Percentiles rank a stretch among this genome's conserved stretches.
Evolutionary conservation across 495 filamentous ascomycete genomes (phyloP).

Genomic region (Saxophila tyrrhenica): DNA sequence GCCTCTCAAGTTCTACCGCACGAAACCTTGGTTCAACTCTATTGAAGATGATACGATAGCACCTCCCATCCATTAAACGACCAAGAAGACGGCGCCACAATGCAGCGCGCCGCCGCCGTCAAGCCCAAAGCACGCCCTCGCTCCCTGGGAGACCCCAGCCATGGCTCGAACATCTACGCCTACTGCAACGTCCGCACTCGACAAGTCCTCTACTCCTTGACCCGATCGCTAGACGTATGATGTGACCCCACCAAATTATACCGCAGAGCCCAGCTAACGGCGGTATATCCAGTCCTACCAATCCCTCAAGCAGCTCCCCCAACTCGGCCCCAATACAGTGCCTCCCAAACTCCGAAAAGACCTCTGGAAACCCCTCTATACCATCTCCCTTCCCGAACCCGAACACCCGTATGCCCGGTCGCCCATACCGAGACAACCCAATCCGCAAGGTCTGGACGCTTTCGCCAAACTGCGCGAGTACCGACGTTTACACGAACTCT

Average conservation of each 20-base stretch:
- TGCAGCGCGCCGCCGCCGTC: not conserved
- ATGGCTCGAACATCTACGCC: slow-evolving; percentile 65
- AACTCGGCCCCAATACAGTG: slow-evolving; percentile 81
- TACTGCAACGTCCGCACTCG: slow-evolving; percentile 71
- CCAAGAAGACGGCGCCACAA: not conserved
- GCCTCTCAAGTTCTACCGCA: too few relatives aligned
- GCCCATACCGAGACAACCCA: too few relatives aligned
- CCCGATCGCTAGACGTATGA: slow-evolving; percentile 42
- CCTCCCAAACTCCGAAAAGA: slow-evolving; percentile 75
- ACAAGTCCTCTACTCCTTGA: slow-evolving; percentile 72
- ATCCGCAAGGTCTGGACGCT: slow-evolving; percentile 56
- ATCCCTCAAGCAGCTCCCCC: slow-evolving; percentile 64
- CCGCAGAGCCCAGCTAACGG: not conserved
- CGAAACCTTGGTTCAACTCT: too few relatives aligned
- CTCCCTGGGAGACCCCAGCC: not conserved
- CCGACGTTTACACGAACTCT: slow-evolving; percentile 53
- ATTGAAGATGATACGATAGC: not conserved
- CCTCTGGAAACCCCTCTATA: slow-evolving; percentile 73
- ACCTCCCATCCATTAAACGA: not conserved
- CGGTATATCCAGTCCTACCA: slow-evolving; percentile 44
- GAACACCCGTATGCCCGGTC: too few relatives aligned
- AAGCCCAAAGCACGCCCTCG: not conserved
- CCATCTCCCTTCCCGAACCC: slow-evolving; percentile 59
- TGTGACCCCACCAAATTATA: not conserved
- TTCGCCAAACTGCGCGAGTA: slow-evolving; percentile 78